Evolutionary conservation across 2,329 filamentous ascomycete species (phyloP).

Genomic region (Ophiocordyceps camponoti-leonardi): DNA sequence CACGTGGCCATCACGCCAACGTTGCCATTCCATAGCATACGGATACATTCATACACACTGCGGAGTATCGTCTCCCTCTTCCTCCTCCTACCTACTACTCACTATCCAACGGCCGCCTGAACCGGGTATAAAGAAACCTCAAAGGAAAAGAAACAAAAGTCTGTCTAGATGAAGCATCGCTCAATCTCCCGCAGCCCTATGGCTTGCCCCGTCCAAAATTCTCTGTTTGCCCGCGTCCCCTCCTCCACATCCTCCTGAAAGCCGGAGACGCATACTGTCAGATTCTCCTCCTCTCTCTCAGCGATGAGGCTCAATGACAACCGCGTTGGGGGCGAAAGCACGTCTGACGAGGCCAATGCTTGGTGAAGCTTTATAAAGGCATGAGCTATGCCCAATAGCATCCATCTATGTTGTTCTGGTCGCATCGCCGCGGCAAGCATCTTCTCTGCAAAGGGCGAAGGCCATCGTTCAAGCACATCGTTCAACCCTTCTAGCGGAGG

Average conservation of each 20-base stretch:
- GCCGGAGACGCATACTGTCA: background rate
- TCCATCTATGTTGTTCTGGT: background rate
- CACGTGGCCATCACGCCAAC: too few species aligned
- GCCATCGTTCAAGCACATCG: constrained; percentile 1
- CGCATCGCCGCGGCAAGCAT: constrained; percentile 1
- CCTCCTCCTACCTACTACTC: too few species aligned
- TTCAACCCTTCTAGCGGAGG: background rate
- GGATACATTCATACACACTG: too few species aligned
- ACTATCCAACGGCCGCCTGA: too few species aligned
- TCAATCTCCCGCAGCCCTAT: background rate
- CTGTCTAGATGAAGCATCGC: background rate
- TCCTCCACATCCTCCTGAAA: background rate
- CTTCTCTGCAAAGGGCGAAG: constrained; percentile 1
- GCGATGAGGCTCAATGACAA: background rate
- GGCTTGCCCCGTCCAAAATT: background rate
- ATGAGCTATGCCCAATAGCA: constrained; percentile 1
- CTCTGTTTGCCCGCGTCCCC: background rate
- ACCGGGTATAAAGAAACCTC: too few species aligned
- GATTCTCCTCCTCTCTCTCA: background rate
- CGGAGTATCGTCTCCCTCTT: too few species aligned
- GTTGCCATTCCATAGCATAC: too few species aligned
- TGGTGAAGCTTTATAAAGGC: constrained; percentile 1
- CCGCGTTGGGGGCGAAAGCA: background rate
- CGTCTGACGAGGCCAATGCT: background rate
- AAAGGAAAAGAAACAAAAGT: too few species aligned